A percentile compares a stretch with the other conserved stretches of the same genome.
Evolutionary conservation across 768 basidiomycete species (phyloP).

Genomic region (Trichaptum fuscoviolaceum): DNA sequence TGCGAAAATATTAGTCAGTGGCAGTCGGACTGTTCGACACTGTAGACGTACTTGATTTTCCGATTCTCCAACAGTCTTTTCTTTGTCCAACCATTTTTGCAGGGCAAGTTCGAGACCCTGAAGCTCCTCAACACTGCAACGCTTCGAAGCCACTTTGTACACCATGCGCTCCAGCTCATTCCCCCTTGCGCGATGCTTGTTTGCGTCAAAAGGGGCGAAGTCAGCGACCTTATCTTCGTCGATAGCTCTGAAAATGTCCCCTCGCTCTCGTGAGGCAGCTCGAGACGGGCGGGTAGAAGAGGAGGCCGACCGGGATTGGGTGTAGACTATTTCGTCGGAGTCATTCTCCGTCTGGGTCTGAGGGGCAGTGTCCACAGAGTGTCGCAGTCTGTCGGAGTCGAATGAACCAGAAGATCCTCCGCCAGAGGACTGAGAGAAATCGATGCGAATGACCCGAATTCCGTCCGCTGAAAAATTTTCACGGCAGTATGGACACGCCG

Average conservation of each 20-base stretch:
- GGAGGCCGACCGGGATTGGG: neutral
- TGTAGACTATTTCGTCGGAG: neutral
- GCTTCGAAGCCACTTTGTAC: conserved; percentile 15
- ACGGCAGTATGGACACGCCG: conserved; percentile 16
- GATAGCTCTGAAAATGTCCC: neutral
- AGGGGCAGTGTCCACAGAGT: conserved; percentile 4
- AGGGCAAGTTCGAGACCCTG: conserved; percentile 15
- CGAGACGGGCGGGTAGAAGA: conserved; percentile 14
- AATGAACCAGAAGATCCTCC: neutral
- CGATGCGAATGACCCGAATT: conserved; percentile 16
- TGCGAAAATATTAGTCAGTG: neutral
- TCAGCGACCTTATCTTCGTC: conserved; percentile 5
- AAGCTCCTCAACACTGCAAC: conserved; percentile 19
- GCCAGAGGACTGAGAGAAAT: conserved; percentile 5
- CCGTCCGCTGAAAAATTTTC: conserved; percentile 14
- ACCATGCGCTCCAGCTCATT: conserved; percentile 16
- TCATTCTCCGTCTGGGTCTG: neutral
- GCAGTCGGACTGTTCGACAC: neutral
- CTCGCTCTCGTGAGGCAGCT: neutral
- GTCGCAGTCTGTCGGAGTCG: neutral
- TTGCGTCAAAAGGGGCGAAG: neutral
- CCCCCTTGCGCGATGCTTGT: conserved; percentile 2
- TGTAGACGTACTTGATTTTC: neutral
- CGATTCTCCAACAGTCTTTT: neutral
- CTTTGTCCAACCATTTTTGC: conserved; percentile 14